These are phyloP conservation scores for Salinomyces thailandicus DNA, from an alignment of 2,329 filamentous ascomycete species.

Conservation along the genomic window DNA sequence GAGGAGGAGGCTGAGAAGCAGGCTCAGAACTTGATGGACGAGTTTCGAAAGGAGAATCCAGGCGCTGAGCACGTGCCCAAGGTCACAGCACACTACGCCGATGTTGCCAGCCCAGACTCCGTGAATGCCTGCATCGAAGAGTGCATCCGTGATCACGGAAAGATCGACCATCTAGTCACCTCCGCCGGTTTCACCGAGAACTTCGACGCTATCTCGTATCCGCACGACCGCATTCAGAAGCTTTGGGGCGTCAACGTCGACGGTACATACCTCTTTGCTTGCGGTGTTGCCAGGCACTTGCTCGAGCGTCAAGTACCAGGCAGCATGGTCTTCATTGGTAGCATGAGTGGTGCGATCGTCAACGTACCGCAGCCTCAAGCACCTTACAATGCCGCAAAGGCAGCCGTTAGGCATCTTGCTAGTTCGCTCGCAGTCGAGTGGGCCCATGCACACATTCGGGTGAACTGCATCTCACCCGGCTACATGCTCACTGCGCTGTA, in stretches of 20 bases:
- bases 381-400: slow-evolving; percentile 89
- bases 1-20: slow-evolving; percentile 76
- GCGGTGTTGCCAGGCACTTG: slow-evolving; percentile 73
- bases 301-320: slow-evolving; percentile 70
- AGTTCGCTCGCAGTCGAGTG: slow-evolving; percentile 87
- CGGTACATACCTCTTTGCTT: slow-evolving; percentile 83
- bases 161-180: slow-evolving; percentile 85
- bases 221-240: slow-evolving; percentile 81
- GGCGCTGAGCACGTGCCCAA: slow-evolving; percentile 62
- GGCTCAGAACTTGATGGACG: slow-evolving; percentile 60
- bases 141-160: slow-evolving; percentile 57
- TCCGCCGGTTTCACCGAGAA: slow-evolving; percentile 97
- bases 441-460: slow-evolving; percentile 76
- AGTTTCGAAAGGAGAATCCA: slow-evolving; percentile 71
- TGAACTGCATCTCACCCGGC: slow-evolving; percentile 90
- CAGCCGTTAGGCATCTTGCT: slow-evolving; percentile 79
- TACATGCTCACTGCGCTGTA: slow-evolving; percentile 94
- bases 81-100: slow-evolving; percentile 81
- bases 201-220: slow-evolving; percentile 83
- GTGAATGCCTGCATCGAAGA: slow-evolving; percentile 65
- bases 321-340: slow-evolving; percentile 88
- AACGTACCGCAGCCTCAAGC: slow-evolving; percentile 91
- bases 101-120: slow-evolving; percentile 70
- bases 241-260: slow-evolving; percentile 91
- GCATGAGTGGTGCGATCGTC: slow-evolving; percentile 88